phyloP scores from a whole-genome alignment of 176 grass and related monocot genomes.

The Aegilops umbellulata region DNA sequence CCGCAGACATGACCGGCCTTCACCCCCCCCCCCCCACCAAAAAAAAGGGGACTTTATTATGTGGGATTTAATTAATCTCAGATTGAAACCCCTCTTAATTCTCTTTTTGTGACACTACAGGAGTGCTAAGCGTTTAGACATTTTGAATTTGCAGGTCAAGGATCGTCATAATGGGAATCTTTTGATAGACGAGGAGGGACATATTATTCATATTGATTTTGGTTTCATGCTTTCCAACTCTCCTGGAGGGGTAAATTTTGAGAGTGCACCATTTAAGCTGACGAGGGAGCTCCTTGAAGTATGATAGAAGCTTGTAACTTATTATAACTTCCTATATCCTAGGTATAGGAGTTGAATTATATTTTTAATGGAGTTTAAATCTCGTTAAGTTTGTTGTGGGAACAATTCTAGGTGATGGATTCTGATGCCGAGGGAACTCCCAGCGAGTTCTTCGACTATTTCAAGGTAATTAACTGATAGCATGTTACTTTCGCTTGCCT shows the following conservation, averaged over 20 bases:
- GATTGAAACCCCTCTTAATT: background rate
- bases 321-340: background rate
- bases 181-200: slow-evolving; percentile 95
- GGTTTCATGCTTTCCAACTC: slow-evolving; percentile 99
- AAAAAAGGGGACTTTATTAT: too few relatives aligned
- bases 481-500: slow-evolving; percentile 17
- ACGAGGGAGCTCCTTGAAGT: slow-evolving; percentile 99
- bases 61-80: background rate
- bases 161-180: slow-evolving; percentile 98
- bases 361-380: background rate
- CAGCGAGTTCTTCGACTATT: slow-evolving; percentile 98
- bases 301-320: slow-evolving; percentile 28
- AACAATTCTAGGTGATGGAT: slow-evolving; percentile 89
- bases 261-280: slow-evolving; percentile 98
- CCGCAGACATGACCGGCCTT: background rate
- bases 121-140: background rate
- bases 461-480: slow-evolving; percentile 66
- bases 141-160: slow-evolving; percentile 62
- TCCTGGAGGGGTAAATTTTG: slow-evolving; percentile 97
- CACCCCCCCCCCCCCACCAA: too few relatives aligned
- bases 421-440: slow-evolving; percentile 98
- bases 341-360: background rate
- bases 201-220: slow-evolving; percentile 99
- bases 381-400: slow-evolving; percentile 15
- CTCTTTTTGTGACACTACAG: background rate